Evolutionary conservation across 2,329 filamentous ascomycete genomes (phyloP), one percentile per base, ranked within the genome.

Genomic region (Xenoacremonium recifei): DNA sequence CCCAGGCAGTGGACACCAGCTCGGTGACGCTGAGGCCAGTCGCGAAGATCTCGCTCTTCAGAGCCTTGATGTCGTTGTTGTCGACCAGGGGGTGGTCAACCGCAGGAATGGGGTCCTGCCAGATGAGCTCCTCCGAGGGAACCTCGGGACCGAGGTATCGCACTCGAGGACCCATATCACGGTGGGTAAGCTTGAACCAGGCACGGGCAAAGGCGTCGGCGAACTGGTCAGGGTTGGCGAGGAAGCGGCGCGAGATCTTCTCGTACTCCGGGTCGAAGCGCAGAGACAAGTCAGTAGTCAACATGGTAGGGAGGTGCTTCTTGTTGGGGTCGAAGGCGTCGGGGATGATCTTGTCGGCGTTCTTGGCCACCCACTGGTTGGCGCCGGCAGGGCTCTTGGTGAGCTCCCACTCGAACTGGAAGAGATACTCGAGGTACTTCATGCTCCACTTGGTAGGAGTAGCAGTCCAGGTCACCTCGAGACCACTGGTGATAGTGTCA

Each of bases 111-210:
- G 84, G 83, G 57, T 91, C 87, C 60, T 90, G 84, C 87, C 87
- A 91, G 57, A 81, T 60, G 18, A 85, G 71, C n/a, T 75, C 72
- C 72, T 90, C 85, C 42, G 73, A 70, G 42, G 87, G 86, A 16
- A 88, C 71, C 68, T 91, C 87, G 4, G 86, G 86, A 35, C 87
- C 87, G 42, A 89, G 59, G 72, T 85, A 90, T 61, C 84, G 84
- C 21, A 74, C 65, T 41, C 79, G 75, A 39, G 87, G 87, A 19
- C 87, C 87, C 72, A 90, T 79, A 63, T 90, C 87, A 70, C 87
- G 85, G 70, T 91, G 87, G 35, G 85, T 73, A 35, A 91, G 77
- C 79, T 90, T 90, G 79, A 89, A 91, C 87, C 87, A 91, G 15
- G 87, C 87, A 42, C 80, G 80, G 16, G 77, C 73, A 58, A 90